Percentiles rank a stretch among this genome's conserved stretches.
Evolutionary conservation across 768 basidiomycete species (phyloP).

Genomic region (Roridomyces roridus): DNA sequence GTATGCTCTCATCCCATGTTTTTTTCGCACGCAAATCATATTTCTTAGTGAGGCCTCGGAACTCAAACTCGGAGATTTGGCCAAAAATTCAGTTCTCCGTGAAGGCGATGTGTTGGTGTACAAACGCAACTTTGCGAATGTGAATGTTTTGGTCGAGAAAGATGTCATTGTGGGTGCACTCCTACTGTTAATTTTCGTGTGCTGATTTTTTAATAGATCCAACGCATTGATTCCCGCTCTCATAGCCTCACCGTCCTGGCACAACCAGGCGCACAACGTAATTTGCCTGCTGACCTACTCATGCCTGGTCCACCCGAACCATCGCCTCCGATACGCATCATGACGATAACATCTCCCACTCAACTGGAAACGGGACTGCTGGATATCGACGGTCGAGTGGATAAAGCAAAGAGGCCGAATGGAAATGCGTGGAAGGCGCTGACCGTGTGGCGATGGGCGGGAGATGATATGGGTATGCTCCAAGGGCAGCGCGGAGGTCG

Average conservation of each 20-base stretch:
- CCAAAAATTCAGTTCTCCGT: constrained; percentile 48
- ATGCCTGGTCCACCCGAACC: constrained; percentile 34
- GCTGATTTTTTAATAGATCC: constrained; percentile 42
- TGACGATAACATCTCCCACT: constrained; percentile 48
- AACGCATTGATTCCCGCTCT: constrained; percentile 48
- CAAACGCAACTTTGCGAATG: constrained; percentile 49
- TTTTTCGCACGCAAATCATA: not conserved
- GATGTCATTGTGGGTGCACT: constrained; percentile 53
- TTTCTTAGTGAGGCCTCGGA: constrained; percentile 45
- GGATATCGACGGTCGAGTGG: constrained; percentile 57
- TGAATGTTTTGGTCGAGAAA: constrained; percentile 54
- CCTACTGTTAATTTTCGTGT: not conserved
- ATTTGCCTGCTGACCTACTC: constrained; percentile 46
- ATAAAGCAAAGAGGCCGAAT: constrained; percentile 46
- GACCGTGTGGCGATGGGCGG: constrained; percentile 59
- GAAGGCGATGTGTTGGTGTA: constrained; percentile 64
- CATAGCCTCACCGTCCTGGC: constrained; percentile 50
- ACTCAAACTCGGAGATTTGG: constrained; percentile 52
- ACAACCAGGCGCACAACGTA: constrained; percentile 39
- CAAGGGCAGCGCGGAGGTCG: constrained; percentile 32
- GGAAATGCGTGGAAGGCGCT: constrained; percentile 65
- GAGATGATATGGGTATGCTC: constrained; percentile 29
- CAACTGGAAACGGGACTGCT: constrained; percentile 59
- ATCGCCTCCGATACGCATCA: constrained; percentile 34
- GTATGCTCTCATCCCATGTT: constrained; percentile 28